Conservation (phyloP, 78 protist genomes). For the Cavenderia fasciculata region DNA sequence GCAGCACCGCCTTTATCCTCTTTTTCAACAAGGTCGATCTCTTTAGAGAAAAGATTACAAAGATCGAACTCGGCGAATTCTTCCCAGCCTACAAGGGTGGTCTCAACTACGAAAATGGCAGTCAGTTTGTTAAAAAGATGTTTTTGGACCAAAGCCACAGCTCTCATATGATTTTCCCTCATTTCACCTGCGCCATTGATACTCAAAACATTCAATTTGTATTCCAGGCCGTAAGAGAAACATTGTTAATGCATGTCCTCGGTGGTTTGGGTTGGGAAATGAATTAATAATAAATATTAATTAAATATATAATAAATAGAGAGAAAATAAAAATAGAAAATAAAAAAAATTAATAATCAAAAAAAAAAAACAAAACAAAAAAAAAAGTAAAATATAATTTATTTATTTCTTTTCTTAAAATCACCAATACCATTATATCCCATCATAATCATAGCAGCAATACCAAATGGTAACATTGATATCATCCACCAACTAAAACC, state of each 20-base stretch:
- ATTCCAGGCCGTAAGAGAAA: conserved; percentile 82
- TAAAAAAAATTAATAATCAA: too few species aligned
- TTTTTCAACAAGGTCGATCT: conserved; percentile 89
- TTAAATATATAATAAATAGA: neutral
- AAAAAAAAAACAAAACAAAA: too few species aligned
- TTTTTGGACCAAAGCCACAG: conserved; percentile 39
- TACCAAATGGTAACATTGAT: conserved; percentile 27
- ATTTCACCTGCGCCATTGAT: conserved; percentile 89
- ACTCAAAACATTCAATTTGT: conserved; percentile 83
- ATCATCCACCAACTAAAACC: conserved; percentile 27
- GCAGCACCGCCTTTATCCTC: conserved; percentile 78
- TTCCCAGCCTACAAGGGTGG: conserved; percentile 85
- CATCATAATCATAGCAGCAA: neutral
- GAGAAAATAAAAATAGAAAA: too few species aligned
- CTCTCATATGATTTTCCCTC: conserved; percentile 69
- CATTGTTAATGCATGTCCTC: conserved; percentile 47
- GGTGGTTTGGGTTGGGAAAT: conserved; percentile 20
- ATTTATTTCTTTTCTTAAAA: too few species aligned
- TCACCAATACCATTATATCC: neutral
- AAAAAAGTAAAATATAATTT: too few species aligned
- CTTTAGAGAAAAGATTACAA: conserved; percentile 81
- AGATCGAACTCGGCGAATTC: conserved; percentile 56
- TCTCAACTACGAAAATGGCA: conserved; percentile 42
- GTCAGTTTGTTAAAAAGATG: conserved; percentile 60
- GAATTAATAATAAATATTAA: neutral